Base-by-base conservation (phyloP, 139 green algal species). In the Diplosphaera chodatii region DNA sequence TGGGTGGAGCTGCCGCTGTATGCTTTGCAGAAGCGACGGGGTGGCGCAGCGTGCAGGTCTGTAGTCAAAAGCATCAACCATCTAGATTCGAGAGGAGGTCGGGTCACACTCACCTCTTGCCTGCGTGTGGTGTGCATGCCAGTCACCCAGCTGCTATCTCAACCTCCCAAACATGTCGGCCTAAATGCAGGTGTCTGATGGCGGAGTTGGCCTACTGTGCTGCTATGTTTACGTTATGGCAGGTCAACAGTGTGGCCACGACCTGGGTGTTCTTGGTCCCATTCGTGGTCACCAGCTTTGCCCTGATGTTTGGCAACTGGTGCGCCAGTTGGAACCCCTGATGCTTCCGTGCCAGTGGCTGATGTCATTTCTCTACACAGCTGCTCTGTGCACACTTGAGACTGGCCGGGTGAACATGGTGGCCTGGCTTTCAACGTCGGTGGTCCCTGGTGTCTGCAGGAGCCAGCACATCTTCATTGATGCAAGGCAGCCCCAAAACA, bases 231-330 rank as follows among this genome's bases (percentile, higher is more conserved):
- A 28, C 32, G 20, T 66, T 87, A 32, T 89, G 74, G 71, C 66
- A 56, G 4, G 20, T 75, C 29, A 86, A 82, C 63, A 66, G 74
- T 3, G 63, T 86, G 13, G 85, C 84, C 22, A 87, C 88, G 0
- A 66, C 88, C 20, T 96, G 90, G 87, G 78, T 82, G 21, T 33
- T 97, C 13, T 8, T 91, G 29, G 16, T 94, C 27, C 92, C 92
- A 4, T 88, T 90, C 37, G 37, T 86, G 5, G 23, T 97, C 0
- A 79, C 83, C 22, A 90, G 84, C 4, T 77, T 97, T 6, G 84
- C 87, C 0, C 78, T 97, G 30, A 94, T 93, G 90, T 91, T 97
- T 77, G 92, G 92, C 34, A 97, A 97, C 79, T 97, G 90, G 88
- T 91, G 69, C 56, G 78, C 5, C n/a, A n/a, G n/a, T n/a, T n/a